These are phyloP conservation scores for Backusella circina DNA, from an alignment of 192 early-diverging fungal genomes.

Conservation along the genomic window DNA sequence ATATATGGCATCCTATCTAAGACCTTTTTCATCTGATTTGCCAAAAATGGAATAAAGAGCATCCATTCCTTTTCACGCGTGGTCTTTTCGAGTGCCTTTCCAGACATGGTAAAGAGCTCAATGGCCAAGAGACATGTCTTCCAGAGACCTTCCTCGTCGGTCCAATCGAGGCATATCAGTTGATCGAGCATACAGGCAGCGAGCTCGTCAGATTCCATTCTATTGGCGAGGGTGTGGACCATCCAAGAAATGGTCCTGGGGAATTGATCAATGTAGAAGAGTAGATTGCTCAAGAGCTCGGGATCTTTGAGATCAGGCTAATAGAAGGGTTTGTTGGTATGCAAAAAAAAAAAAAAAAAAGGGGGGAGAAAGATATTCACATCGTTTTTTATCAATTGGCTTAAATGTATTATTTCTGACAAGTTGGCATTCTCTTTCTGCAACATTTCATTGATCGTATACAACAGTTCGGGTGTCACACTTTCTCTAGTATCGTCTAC, in stretches of 20 bases:
- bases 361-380: not conserved
- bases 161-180: not conserved
- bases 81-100: not conserved
- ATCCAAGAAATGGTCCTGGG: not conserved
- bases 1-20: not conserved
- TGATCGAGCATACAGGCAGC: not conserved
- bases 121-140: not conserved
- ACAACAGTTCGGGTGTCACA: not conserved
- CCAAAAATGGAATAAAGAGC: not conserved
- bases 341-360: not conserved
- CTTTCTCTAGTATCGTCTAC: not conserved
- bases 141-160: not conserved
- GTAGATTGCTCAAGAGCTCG: not conserved
- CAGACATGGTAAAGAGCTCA: not conserved
- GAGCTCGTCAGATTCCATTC: not conserved
- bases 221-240: not conserved
- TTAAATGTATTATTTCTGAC: not conserved
- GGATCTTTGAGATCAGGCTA: not conserved
- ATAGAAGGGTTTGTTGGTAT: not conserved
- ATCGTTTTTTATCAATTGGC: not conserved
- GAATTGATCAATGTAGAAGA: not conserved
- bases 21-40: not conserved
- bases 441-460: not conserved
- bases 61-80: slow-evolving; percentile 2
- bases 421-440: not conserved